phyloP scores from a whole-genome alignment of 106 monocot species.

The Acanthochlamys bracteata region DNA sequence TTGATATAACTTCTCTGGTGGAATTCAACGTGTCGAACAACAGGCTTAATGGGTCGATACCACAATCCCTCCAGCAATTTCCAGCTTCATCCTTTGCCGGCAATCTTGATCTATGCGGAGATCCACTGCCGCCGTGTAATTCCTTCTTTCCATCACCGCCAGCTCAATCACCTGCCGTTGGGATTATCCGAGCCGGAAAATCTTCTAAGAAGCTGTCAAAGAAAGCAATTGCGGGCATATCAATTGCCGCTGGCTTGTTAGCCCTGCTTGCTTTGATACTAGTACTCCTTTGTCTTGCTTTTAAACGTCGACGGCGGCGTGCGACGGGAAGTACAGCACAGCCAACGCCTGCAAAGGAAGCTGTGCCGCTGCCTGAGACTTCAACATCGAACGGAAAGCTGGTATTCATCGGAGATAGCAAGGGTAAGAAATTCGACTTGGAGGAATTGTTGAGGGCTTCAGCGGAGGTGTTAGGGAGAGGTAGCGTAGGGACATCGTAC shows the following conservation, averaged over 20 bases:
- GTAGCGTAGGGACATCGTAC: no score
- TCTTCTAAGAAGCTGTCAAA: not conserved
- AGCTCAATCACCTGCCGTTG: not conserved
- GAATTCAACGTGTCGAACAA: not conserved
- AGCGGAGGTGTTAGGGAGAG: no score
- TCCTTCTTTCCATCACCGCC: slow-evolving; percentile 4
- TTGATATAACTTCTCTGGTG: not conserved
- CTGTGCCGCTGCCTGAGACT: no score
- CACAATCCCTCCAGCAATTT: not conserved
- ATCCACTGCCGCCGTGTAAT: not conserved
- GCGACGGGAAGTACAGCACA: not conserved
- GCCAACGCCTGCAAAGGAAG: not conserved
- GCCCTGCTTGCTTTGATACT: not conserved
- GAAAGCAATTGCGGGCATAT: not conserved
- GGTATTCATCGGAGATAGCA: not conserved
- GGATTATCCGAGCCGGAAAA: not conserved
- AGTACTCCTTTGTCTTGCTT: not conserved
- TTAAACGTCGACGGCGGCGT: not conserved
- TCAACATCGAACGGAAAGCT: no score
- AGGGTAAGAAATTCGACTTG: not conserved
- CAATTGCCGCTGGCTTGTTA: not conserved
- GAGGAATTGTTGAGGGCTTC: no score
- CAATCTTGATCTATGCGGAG: slow-evolving; percentile 5
- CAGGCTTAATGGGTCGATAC: not conserved
- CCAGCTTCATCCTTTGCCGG: slow-evolving; percentile 1